Evolutionary conservation across 768 basidiomycete genomes (phyloP).

Genomic region (Boletus reticuloceps): DNA sequence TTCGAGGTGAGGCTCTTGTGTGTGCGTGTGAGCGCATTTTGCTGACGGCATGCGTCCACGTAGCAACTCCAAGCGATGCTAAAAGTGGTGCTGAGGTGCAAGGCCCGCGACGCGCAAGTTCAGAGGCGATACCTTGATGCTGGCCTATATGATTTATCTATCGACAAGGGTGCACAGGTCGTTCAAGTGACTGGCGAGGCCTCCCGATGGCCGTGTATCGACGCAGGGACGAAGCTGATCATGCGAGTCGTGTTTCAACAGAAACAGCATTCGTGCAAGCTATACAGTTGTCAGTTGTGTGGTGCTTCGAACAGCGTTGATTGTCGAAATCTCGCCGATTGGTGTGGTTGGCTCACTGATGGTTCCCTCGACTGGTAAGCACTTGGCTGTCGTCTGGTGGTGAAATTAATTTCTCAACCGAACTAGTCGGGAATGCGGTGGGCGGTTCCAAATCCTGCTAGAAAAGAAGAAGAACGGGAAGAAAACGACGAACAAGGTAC

Average conservation of each 20-base stretch:
- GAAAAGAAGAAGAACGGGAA: not conserved
- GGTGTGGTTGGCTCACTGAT: constrained; percentile 22
- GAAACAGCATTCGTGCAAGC: constrained; percentile 10
- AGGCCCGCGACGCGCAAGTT: constrained; percentile 17
- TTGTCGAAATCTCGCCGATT: constrained; percentile 4
- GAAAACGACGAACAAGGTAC: not conserved
- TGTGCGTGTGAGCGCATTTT: not conserved
- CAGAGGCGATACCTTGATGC: constrained; percentile 26
- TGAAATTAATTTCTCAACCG: not conserved
- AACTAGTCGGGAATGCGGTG: constrained; percentile 18
- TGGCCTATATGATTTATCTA: constrained; percentile 21
- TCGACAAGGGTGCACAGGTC: constrained; percentile 23
- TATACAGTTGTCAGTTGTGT: constrained; percentile 20
- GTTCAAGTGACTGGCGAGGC: constrained; percentile 19
- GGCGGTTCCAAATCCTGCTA: constrained; percentile 19
- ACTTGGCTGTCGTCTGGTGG: not conserved
- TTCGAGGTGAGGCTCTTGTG: constrained; percentile 18
- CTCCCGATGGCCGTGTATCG: constrained; percentile 23
- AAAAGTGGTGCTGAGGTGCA: constrained; percentile 12
- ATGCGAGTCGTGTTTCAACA: constrained; percentile 23
- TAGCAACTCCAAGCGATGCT: constrained; percentile 26
- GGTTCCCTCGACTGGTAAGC: constrained; percentile 25
- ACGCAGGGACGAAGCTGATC: constrained; percentile 23
- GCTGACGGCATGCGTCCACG: not conserved
- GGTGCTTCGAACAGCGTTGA: constrained; percentile 18